Percentiles rank a stretch among this genome's conserved stretches.
Evolutionary conservation across 805 yeast genomes (phyloP).

Genomic region (Yamadazyma phyllophila): DNA sequence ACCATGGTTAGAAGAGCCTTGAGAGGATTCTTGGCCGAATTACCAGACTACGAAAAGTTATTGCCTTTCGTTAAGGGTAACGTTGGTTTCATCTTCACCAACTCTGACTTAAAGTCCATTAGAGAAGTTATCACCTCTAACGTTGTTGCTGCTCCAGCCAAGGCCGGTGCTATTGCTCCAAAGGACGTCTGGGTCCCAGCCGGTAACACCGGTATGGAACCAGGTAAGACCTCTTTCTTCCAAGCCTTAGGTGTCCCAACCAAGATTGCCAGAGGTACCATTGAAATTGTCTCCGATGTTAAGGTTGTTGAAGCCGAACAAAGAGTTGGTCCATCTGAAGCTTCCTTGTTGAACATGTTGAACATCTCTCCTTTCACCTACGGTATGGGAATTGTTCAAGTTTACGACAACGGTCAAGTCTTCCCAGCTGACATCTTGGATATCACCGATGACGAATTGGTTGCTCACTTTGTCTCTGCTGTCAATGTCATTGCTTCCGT

Average conservation of each 20-base stretch:
- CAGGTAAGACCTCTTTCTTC: conserved; percentile 99
- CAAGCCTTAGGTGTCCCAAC: conserved; percentile 99
- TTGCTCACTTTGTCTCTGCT: conserved; percentile 88
- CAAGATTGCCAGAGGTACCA: conserved; percentile 99
- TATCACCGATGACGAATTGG: conserved; percentile 96
- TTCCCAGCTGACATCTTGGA: conserved; percentile 97
- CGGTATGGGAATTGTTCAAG: conserved; percentile 96
- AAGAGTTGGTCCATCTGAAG: conserved; percentile 99
- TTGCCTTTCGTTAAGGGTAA: conserved; percentile 96
- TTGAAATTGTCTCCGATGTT: conserved; percentile 97
- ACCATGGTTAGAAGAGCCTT: conserved; percentile 99
- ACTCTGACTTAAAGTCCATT: conserved; percentile 85
- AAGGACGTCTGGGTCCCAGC: conserved; percentile 97
- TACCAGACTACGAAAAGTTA: conserved; percentile 94
- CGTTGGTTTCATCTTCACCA: conserved; percentile 99
- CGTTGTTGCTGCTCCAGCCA: conserved; percentile 99
- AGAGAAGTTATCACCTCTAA: conserved; percentile 85
- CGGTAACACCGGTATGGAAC: conserved; percentile 99
- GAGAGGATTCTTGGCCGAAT: conserved; percentile 90
- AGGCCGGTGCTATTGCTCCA: conserved; percentile 99
- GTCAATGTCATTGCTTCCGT: conserved; percentile 90
- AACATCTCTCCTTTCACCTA: conserved; percentile 99
- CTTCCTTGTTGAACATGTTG: conserved; percentile 97
- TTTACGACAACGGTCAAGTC: conserved; percentile 97
- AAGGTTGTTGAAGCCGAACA: conserved; percentile 84